Evolutionary conservation across 331 rosid genomes (phyloP), one percentile per base, ranked within the genome.

Genomic region (Acacia pycnantha): DNA sequence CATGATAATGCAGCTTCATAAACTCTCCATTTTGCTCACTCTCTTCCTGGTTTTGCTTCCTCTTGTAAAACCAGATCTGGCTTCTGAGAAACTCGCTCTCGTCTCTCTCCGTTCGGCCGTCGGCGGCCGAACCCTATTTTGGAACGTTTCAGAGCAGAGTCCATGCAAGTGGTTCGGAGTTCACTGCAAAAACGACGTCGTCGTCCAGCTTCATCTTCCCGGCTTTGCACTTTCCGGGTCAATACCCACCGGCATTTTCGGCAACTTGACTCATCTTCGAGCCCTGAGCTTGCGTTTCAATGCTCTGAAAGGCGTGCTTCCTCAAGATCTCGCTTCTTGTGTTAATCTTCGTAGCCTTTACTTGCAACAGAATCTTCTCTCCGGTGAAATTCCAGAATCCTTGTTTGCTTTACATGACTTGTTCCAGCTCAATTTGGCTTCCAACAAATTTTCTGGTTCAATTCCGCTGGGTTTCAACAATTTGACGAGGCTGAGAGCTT

Each of bases 231-330:
- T 96, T 43, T 84, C 93, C 29, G 98, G 99, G 26, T 72, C 73
- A 37, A 70, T 95, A 0, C 99, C 97, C 14, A 1, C 8, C 0
- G 98, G 99, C 26, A 82, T 93, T 65, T 90, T 95, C 73, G 74
- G 87, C 14, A 95, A 95, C 54, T 79, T 95, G 27, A 93, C 95
- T 0, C 86, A 64, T 24, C 89, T 95, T 0, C 97, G 97, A 9
- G 93, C 98, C 27, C 93, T 95, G 29, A 95, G 99, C 58, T 90
- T 95, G n/a, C 95, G 99, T 1, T 85, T 95, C 90, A 95, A 95
- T 73, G 97, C 98, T 9, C 82, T 95, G n/a, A 85, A 82, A 0
- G 99, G 99, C 0, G 50, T 59, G 50, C 83, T 90, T 16, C 99
- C 99, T 5, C 79, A 92, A 86, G 99, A 95, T 93, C 98, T 95